Base-by-base conservation (phyloP, 2,329 filamentous ascomycete genomes). In the Arthrobotrys musiformis region DNA sequence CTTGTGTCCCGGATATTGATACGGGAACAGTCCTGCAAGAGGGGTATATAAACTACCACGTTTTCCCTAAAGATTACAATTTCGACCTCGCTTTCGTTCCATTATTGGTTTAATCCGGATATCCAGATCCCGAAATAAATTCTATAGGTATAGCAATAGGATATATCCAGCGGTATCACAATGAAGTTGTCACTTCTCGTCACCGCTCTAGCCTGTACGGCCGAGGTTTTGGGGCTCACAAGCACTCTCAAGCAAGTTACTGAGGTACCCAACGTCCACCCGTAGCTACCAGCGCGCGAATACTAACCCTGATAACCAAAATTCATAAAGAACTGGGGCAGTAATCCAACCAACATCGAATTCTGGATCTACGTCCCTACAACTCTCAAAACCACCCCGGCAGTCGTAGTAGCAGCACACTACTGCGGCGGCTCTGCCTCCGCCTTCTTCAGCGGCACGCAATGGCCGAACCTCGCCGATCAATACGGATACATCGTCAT, bases 391-490 rank as follows among this genome's bases (percentile, higher is more conserved):
- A 83, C 13, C 0, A 85, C 82, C 4, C 87, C 88, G 0, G 85
- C 86, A 1, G 83, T 89, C 58, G 83, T 89, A 11, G 86, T 89
- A 35, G 88, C 86, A 75, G 85, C 86, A 37, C 86, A 89, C 83
- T 89, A 86, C 84, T 90, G 89, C 82, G 84, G 85, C 56, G 88
- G 88, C 26, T 85, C 85, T 1, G 88, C 86, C 1, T 81, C 84
- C 37, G 85, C 85, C 1, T 86, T 85, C 79, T 88, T 86, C 82
- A 81, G 81, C 2, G 84, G 84, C 33, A 87, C 86, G 4, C 86
- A 86, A 11, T 90, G 88, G 81, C 86, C 87, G 19, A 83, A 84
- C 0, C 83, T 88, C 9, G 86, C 88, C 4, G 86, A 87, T 74
- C 80, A 84, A 52, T 84, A 88, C 66, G 88, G 87, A 42, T 89